Evolutionary conservation across 129 eudicot species (phyloP).

Genomic region (Erigeron canadensis): DNA sequence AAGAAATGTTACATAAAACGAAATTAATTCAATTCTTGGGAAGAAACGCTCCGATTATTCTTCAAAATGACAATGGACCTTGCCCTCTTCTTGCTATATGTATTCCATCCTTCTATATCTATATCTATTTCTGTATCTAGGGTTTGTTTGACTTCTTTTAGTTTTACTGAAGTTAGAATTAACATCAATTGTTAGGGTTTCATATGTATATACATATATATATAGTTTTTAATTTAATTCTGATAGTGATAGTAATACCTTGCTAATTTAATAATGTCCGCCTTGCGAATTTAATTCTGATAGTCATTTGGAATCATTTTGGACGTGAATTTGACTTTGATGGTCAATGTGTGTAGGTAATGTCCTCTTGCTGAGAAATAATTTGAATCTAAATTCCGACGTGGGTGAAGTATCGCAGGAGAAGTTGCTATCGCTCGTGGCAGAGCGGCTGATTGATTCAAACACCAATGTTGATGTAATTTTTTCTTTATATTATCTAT

Average conservation of each 20-base stretch:
- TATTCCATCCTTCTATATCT: conserved; percentile 25
- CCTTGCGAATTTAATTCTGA: neutral
- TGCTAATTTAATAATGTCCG: too few relatives aligned
- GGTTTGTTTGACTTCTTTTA: conserved; percentile 22
- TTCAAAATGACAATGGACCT: conserved; percentile 97
- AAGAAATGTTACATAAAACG: conserved; percentile 63
- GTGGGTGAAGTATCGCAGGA: conserved; percentile 81
- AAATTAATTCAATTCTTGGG: conserved; percentile 73
- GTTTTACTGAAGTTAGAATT: neutral
- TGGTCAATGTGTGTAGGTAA: conserved; percentile 56
- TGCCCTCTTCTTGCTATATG: conserved; percentile 97
- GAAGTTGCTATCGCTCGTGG: conserved; percentile 80
- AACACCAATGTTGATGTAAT: conserved; percentile 70
- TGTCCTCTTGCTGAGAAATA: conserved; percentile 75
- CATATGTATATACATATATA: too few relatives aligned
- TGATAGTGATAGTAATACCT: too few relatives aligned
- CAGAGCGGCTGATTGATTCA: conserved; percentile 78
- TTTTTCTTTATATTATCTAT: conserved; percentile 7
- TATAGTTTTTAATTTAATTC: too few relatives aligned
- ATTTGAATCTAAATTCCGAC: conserved; percentile 66
- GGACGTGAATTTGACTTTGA: conserved; percentile 13
- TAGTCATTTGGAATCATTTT: neutral
- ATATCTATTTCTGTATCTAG: conserved; percentile 36
- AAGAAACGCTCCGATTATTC: conserved; percentile 64
- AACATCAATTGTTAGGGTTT: neutral